These are phyloP conservation scores for Purshia tridentata DNA, from an alignment of 306 rosid species.

Conservation along the genomic window DNA sequence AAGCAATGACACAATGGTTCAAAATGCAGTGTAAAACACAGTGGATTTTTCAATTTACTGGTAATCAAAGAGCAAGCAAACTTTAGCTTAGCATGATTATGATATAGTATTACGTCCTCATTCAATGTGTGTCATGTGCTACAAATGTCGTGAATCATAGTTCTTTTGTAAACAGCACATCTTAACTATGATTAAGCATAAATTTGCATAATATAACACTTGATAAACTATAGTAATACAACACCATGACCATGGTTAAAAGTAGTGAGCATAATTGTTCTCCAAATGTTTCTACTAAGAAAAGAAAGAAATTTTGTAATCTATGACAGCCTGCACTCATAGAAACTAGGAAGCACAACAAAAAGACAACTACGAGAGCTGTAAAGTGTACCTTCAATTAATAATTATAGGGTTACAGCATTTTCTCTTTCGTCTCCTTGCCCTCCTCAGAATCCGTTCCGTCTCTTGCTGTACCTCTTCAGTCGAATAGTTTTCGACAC, in stretches of 20 bases:
- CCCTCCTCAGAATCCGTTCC: constrained; percentile 65
- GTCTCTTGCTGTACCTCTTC: constrained; percentile 72
- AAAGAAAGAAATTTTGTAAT: constrained; percentile 1
- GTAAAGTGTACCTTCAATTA: constrained; percentile 53
- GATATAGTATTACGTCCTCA: neutral
- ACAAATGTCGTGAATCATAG: too few species aligned
- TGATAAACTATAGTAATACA: too few species aligned
- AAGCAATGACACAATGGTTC: neutral
- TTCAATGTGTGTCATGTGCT: too few species aligned
- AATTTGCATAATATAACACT: too few species aligned
- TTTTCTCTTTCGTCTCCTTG: constrained; percentile 89
- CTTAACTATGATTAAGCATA: too few species aligned
- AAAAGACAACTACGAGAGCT: neutral
- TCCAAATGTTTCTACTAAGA: neutral
- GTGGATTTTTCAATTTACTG: neutral
- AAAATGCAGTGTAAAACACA: neutral
- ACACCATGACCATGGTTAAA: neutral
- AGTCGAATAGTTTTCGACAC: constrained; percentile 34
- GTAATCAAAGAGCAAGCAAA: neutral
- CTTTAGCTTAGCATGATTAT: too few species aligned
- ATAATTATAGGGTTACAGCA: constrained; percentile 51
- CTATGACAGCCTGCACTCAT: constrained; percentile 9
- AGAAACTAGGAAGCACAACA: neutral
- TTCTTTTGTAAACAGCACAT: too few species aligned
- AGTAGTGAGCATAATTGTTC: neutral